A percentile compares a stretch with the other conserved stretches of the same genome.
phyloP scores from a whole-genome alignment of 176 grass and related monocot genomes.

The Musa schizocarpa region DNA sequence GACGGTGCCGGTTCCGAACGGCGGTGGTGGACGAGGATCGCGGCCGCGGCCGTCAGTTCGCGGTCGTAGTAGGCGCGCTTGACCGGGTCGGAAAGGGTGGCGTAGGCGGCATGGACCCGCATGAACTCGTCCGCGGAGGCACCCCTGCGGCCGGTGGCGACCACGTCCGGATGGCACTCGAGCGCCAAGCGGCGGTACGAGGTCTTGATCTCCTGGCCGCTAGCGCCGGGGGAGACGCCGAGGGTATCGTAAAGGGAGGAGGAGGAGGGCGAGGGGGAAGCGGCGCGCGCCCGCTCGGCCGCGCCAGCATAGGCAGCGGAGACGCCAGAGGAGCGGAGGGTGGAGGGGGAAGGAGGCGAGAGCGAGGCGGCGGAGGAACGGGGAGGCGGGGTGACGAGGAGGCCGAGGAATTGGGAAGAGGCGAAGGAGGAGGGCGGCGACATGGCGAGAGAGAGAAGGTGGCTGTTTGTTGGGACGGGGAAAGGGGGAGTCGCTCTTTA shows the following conservation, averaged over 20 bases:
- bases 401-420: constrained; percentile 33
- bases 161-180: constrained; percentile 44
- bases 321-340: constrained; percentile 20
- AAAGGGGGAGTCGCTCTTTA: neutral
- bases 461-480: neutral
- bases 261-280: neutral
- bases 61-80: constrained; percentile 59
- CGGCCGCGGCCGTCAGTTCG: constrained; percentile 12
- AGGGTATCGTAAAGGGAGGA: constrained; percentile 52
- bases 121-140: constrained; percentile 51
- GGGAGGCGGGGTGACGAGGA: constrained; percentile 10
- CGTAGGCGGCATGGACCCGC: constrained; percentile 55
- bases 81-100: constrained; percentile 44
- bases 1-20: neutral
- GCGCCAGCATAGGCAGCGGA: neutral
- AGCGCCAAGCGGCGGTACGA: constrained; percentile 50
- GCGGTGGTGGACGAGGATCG: neutral
- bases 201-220: constrained; percentile 44
- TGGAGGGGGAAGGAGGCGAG: constrained; percentile 14
- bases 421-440: constrained; percentile 32
- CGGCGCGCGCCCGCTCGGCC: neutral
- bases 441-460: neutral
- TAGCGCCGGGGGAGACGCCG: constrained; percentile 37
- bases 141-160: constrained; percentile 8
- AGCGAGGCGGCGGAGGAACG: constrained; percentile 14